Base-by-base conservation (phyloP, 208 protist genomes). In the Trypanosoma grayi region DNA sequence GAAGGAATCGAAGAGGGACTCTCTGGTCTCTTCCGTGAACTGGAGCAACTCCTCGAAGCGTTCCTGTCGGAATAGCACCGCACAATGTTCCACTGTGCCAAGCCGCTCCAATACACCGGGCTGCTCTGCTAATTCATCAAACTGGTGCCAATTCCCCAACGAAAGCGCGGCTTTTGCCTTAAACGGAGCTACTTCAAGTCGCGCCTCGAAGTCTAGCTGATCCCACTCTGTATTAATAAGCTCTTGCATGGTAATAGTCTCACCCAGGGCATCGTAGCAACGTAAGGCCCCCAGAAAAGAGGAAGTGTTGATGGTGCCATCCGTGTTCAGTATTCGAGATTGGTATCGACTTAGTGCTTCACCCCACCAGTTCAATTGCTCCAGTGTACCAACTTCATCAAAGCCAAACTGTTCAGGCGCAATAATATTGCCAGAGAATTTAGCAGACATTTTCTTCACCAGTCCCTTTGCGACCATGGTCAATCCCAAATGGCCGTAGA, bases 281-380 rank as follows among this genome's bases (percentile, higher is more conserved):
- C 89, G 73, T 39, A 95, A 68, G 51, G 77, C 78, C 4, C 85
- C 89, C 8, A 93, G 67, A 34, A 95, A 70, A 31, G 85, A 77
- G 13, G 70, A 68, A 25, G 79, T 73, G 43, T 91, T 73, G 8
- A 87, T 5, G 14, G 57, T 52, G 10, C 74, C 66, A 31, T 73
- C 68, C 13, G 39, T 61, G 50, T 73, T 77, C 14, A 57, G 57
- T 72, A 93, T 78, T 39, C 81, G 71, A 9, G 76, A 76, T 44
- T 81, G 64, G 60, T 95, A 95, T 33, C 75, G 83, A 54, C 66
- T 60, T 44, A 93, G 70, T 4, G 89, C 89, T 60, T 95, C 85
- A 34, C 60, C 75, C 83, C 85, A 92, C 85, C 86, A 93, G 40
- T 93, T 85, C 44, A 95, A 79, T 70, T 95, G 89, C 71, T 95